Evolutionary conservation across 371 early-diverging fungal species (phyloP), one percentile per base, ranked within the genome.

Genomic region (Chytridiales sp.): DNA sequence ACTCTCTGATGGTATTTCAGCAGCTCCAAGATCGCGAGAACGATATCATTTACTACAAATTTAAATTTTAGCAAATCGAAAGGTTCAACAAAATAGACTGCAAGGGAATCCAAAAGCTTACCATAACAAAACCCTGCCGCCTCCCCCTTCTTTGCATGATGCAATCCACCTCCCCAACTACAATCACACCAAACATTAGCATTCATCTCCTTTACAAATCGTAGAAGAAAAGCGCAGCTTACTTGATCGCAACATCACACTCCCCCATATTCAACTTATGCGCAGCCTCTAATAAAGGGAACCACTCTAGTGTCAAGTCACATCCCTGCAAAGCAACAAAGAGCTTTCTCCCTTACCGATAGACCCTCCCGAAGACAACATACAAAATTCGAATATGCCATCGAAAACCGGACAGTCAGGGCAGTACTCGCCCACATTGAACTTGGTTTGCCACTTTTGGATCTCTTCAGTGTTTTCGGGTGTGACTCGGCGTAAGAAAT

Each of bases 51-150:
- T 17, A 97, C 93, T 57, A 26, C 15, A 17, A 26, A 29, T 27
- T 8, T 13, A 6, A 19, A 41, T 15, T 19, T 17, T 35, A 1
- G 44, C 17, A n/a, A 41, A 46, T 29, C 22, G 21, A 5, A n/a
- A 2, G 13, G 0, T 2, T 15, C 15, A 3, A 30, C 22, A n/a
- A 50, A 11, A 1, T 50, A 27, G 22, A 29, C 31, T n/a, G n/a
- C n/a, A n/a, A n/a, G n/a, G n/a, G 34, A 2, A 50, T 31, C 1
- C 11, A 11, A 17, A 31, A 2, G 3, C 34, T 42, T 36, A 62
- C 63, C 64, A 81, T 98, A 99, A 73, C 99, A 99, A 73, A 99
- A 99, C 17, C 99, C 99, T 40, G 92, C 90, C 0, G 99, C 97
- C 68, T 93, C 96, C 26, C 82, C 79, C 76, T 93, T 93, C 70